Base-by-base conservation (phyloP, 2,329 filamentous ascomycete species). In the Seiridium cupressi region DNA sequence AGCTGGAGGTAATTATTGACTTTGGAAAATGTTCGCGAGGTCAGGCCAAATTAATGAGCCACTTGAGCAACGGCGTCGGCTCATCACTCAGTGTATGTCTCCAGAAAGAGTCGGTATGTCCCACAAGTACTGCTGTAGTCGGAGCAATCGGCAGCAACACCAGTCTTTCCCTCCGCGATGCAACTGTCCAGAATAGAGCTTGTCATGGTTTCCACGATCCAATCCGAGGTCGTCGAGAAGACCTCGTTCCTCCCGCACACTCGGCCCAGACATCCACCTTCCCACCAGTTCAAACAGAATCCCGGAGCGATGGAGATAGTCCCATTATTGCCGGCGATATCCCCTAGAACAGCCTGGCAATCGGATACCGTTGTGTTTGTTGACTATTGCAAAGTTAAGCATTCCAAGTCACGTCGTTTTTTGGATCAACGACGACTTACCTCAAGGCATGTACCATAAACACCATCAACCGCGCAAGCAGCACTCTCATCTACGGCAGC, bases 241-340 rank as follows among this genome's bases (percentile, higher is more conserved):
- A 9, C 13, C 7, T 9, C 8, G 46, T 48, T 48, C n/a, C 26
- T 48, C 36, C 55, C 61, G 53, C 62, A 65, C 4, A 64, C 61
- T 2, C 54, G 51, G 4, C 55, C 62, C 1, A 60, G 51, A 44
- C 64, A 63, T 10, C 55, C 47, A 10, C 62, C 62, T 44, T 64
- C 62, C 53, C 57, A 61, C 62, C 64, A 64, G 46, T 64, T 64
- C 31, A 65, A n/a, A 51, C 64, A 65, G 46, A 61, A 60, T 6
- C 64, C 62, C 4, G 54, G 44, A 1, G 60, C 40, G 7, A 64
- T 58, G 3, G 57, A 44, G 48, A 64, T 58, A 10, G 47, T 55
- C 11, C 55, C 57, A 10, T 59, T 61, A 49, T 60, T 62, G 38
- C 38, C 38, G 5, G 60, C 49, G 47, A 65, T 60, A 48, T 61